These are phyloP conservation scores for Lachancea mirantina DNA, from an alignment of 805 yeast species.

Conservation along the genomic window DNA sequence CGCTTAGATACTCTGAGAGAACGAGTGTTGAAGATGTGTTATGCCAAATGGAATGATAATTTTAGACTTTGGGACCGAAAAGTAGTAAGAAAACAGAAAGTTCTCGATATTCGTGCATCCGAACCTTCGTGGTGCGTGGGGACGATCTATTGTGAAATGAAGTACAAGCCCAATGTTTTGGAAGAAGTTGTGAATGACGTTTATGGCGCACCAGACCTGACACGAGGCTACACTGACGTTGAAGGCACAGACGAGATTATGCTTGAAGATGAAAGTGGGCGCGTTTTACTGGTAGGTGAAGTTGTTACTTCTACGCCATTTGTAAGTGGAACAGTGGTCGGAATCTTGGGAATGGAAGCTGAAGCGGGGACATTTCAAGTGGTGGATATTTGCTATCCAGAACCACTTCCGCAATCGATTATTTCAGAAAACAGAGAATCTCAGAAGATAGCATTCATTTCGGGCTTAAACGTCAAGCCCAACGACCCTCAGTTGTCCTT, in stretches of 20 bases:
- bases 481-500: constrained; percentile 35
- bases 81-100: constrained; percentile 37
- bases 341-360: constrained; percentile 78
- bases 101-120: constrained; percentile 36
- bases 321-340: constrained; percentile 87
- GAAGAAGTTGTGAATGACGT: constrained; percentile 62
- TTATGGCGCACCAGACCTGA: constrained; percentile 37
- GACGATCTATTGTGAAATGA: constrained; percentile 76
- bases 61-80: constrained; percentile 31
- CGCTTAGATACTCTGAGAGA: constrained; percentile 45
- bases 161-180: constrained; percentile 76
- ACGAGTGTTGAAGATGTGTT: constrained; percentile 40
- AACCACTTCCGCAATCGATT: constrained; percentile 48
- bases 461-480: constrained; percentile 62
- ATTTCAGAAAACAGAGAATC: constrained; percentile 16
- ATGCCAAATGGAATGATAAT: constrained; percentile 51
- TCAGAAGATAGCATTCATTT: constrained; percentile 56
- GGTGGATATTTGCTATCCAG: constrained; percentile 71
- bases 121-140: constrained; percentile 75
- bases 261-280: constrained; percentile 90
- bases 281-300: constrained; percentile 65
- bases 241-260: constrained; percentile 50
- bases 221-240: constrained; percentile 46
- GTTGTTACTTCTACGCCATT: constrained; percentile 48
- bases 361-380: constrained; percentile 79